These are phyloP conservation scores for Trametes elegans DNA, from an alignment of 768 basidiomycete genomes.

Conservation along the genomic window DNA sequence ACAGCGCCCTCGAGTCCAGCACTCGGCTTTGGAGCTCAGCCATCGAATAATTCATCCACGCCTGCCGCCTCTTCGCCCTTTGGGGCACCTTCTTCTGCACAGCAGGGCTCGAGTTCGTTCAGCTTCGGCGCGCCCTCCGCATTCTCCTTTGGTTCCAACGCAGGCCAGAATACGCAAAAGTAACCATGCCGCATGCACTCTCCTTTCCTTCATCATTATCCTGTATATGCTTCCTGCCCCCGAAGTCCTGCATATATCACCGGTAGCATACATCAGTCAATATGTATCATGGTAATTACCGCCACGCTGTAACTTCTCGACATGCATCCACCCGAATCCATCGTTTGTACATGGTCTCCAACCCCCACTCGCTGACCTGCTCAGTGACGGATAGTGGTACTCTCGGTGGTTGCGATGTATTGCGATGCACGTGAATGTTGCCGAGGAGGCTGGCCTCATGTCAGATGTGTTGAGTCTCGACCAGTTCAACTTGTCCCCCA, in stretches of 20 bases:
- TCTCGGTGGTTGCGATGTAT: too few species aligned
- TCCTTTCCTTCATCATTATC: neutral
- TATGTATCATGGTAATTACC: conserved; percentile 8
- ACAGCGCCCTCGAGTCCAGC: conserved; percentile 5
- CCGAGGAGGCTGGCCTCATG: too few species aligned
- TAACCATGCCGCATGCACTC: conserved; percentile 11
- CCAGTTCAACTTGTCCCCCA: too few species aligned
- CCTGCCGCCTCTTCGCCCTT: conserved; percentile 13
- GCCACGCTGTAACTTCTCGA: neutral
- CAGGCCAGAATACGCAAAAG: conserved; percentile 20
- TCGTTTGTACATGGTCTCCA: neutral
- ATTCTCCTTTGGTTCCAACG: conserved; percentile 13
- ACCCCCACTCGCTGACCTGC: too few species aligned
- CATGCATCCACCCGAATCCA: neutral
- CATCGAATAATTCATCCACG: conserved; percentile 2
- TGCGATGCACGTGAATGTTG: too few species aligned
- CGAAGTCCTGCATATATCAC: neutral
- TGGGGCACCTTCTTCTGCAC: neutral
- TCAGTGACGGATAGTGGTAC: too few species aligned
- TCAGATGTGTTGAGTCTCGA: too few species aligned
- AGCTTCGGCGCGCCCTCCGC: conserved; percentile 10
- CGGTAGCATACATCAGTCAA: conserved; percentile 4
- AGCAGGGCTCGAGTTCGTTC: conserved; percentile 5
- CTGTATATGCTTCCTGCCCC: neutral
- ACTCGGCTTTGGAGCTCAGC: conserved; percentile 6